Evolutionary conservation across 805 yeast species (phyloP), one percentile per base, ranked within the genome.

Genomic region (Isabelozyma rhagii): DNA sequence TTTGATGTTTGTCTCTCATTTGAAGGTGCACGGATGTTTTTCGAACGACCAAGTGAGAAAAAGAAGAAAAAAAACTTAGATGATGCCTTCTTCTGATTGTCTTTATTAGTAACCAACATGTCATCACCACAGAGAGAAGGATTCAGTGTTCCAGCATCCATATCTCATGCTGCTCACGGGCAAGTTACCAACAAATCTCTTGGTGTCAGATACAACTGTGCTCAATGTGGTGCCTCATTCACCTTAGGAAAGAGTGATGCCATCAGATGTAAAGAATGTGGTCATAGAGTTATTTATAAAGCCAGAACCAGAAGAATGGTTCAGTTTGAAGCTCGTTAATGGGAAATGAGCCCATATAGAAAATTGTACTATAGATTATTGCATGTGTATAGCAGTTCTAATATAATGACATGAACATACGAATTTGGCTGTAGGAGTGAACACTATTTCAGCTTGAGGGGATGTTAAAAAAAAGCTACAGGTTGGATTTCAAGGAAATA

Each of bases 261-360:
- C 29, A 96, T 94, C 56, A 88, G 98, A 76, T 94, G 99, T 75
- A 92, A 91, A 73, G 96, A 92, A 60, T 94, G 99, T 73, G 99
- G 99, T 55, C 98, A 94, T 75, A 87, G 99, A 75, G 97, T 94
- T 52, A 77, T 94, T 55, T 89, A 93, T 77, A 94, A 94, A 77
- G 96, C 97, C 54, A 87, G 99, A 77, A 93, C 98, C 45, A 89
- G 92, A 79, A 84, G 98, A 77, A 89, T 93, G 96, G 96, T 81
- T 50, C 80, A 75, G 69, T 79, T 69, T 51, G 77, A 74, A 59
- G 74, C 74, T 31, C 67, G 76, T 57, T 73, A 62, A 54, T 10
- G 36, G n/a, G 5, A 4, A 8, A 10, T 5, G 10, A 31, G 36
- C 36, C n/a, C 5, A 9, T 31, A 31, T 5, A 31, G 10, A 31